Conservation (phyloP, 495 filamentous ascomycete species). For the Staphylotrichum longicolle region DNA sequence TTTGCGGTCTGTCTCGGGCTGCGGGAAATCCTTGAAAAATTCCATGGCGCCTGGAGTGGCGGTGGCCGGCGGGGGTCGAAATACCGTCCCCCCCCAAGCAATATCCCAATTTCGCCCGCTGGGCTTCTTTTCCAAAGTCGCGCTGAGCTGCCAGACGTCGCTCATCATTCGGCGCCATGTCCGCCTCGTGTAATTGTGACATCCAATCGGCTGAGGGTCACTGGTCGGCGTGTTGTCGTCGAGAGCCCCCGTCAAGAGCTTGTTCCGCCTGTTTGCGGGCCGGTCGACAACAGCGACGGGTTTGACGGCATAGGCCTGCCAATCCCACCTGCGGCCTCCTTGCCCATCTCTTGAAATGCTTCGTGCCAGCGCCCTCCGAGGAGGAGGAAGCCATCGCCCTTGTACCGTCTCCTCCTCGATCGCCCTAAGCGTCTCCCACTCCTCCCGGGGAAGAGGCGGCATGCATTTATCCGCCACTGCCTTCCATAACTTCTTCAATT, state of each 20-base stretch:
- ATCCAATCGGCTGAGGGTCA: conserved; percentile 31
- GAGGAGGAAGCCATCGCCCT: conserved; percentile 33
- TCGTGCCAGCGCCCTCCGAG: conserved; percentile 27
- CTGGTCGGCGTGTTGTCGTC: conserved; percentile 40
- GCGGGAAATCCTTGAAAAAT: conserved; percentile 18
- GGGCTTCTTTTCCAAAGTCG: conserved; percentile 32
- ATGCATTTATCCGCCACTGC: conserved; percentile 53
- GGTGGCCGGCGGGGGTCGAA: conserved; percentile 19
- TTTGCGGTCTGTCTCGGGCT: neutral
- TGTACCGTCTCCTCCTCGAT: conserved; percentile 57
- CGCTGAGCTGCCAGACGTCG: conserved; percentile 37
- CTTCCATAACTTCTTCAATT: conserved; percentile 60
- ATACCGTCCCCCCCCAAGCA: conserved; percentile 35
- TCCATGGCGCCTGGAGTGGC: conserved; percentile 21
- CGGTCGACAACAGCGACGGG: conserved; percentile 24
- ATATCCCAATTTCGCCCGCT: conserved; percentile 26
- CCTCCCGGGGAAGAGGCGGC: conserved; percentile 68
- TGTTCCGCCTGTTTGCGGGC: conserved; percentile 24
- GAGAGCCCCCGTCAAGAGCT: conserved; percentile 34
- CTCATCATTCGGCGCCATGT: conserved; percentile 34
- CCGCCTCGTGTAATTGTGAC: conserved; percentile 26
- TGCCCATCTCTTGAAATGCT: neutral
- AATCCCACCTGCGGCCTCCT: conserved; percentile 21
- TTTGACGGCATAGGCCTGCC: conserved; percentile 27
- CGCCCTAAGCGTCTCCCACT: conserved; percentile 61